Evolutionary conservation across 225 moss, liverwort and hornwort species (phyloP).

Genomic region (Pseudoscleropodium purum): DNA sequence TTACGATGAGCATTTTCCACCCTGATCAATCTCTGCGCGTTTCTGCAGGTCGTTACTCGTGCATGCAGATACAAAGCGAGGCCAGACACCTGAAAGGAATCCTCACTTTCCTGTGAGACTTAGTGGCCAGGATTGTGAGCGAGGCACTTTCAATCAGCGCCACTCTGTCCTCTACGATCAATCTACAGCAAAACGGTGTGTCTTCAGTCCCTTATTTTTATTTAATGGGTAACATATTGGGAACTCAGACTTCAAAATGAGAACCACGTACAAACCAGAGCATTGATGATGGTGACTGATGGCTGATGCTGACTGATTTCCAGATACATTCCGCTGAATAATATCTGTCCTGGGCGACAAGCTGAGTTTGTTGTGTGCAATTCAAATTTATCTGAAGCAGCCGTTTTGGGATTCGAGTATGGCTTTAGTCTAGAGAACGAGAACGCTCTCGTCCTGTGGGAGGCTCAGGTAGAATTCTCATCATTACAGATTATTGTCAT

Average conservation of each 20-base stretch:
- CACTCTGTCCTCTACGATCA: conserved; percentile 61
- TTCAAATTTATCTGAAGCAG: conserved; percentile 50
- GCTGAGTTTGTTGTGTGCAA: conserved; percentile 60
- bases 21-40: not conserved
- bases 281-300: not conserved
- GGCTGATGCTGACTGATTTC: conserved; percentile 1
- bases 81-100: conserved; percentile 38
- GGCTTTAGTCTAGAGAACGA: conserved; percentile 58
- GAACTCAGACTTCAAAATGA: not conserved
- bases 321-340: conserved; percentile 53
- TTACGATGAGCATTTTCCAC: not conserved
- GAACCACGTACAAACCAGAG: not conserved
- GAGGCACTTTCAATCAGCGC: conserved; percentile 62
- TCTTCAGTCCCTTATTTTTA: not conserved
- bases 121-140: conserved; percentile 58
- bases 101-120: conserved; percentile 55
- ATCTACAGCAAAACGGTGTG: conserved; percentile 40
- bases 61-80: conserved; percentile 36
- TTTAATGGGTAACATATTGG: not conserved
- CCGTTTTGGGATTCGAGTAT: conserved; percentile 54
- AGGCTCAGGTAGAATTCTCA: conserved; percentile 34
- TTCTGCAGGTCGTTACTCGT: conserved; percentile 44
- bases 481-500: not conserved
- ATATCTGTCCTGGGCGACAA: conserved; percentile 44
- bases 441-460: conserved; percentile 55